Conservation (phyloP, 2,329 filamentous ascomycete species). For the Cladosporium sp. region DNA sequence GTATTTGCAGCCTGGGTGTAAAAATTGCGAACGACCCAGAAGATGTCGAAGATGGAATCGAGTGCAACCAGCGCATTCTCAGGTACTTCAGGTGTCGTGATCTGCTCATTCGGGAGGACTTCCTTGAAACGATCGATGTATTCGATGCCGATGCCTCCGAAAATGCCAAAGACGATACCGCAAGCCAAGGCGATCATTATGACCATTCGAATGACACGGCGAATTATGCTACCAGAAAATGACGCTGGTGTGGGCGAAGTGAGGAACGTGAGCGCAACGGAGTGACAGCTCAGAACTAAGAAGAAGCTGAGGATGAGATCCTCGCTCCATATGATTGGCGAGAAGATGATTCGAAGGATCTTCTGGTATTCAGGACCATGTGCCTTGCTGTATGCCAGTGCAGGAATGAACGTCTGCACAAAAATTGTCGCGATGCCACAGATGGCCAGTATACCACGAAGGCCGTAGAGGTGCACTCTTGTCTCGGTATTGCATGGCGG, state of each 20-base stretch:
- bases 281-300: constrained; percentile 50
- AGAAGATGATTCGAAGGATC: constrained; percentile 48
- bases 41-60: constrained; percentile 51
- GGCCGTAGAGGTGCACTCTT: constrained; percentile 44
- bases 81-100: constrained; percentile 36
- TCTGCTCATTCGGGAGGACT: constrained; percentile 42
- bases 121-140: constrained; percentile 45
- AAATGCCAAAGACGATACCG: constrained; percentile 43
- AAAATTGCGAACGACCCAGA: constrained; percentile 48
- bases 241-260: constrained; percentile 37
- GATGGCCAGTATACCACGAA: constrained; percentile 48
- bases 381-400: constrained; percentile 42
- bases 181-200: constrained; percentile 46
- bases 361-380: constrained; percentile 45
- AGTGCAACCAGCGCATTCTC: constrained; percentile 46
- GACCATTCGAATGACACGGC: constrained; percentile 46
- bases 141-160: constrained; percentile 36
- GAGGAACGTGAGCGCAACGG: constrained; percentile 48
- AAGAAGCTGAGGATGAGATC: constrained; percentile 50
- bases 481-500: background rate
- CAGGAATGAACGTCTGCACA: constrained; percentile 49
- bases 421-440: constrained; percentile 50
- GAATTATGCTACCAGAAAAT: constrained; percentile 46
- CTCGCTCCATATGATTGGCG: constrained; percentile 50
- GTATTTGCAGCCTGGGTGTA: constrained; percentile 44